Conservation (phyloP, 495 filamentous ascomycete species). For the Xylaria flabelliformis region DNA sequence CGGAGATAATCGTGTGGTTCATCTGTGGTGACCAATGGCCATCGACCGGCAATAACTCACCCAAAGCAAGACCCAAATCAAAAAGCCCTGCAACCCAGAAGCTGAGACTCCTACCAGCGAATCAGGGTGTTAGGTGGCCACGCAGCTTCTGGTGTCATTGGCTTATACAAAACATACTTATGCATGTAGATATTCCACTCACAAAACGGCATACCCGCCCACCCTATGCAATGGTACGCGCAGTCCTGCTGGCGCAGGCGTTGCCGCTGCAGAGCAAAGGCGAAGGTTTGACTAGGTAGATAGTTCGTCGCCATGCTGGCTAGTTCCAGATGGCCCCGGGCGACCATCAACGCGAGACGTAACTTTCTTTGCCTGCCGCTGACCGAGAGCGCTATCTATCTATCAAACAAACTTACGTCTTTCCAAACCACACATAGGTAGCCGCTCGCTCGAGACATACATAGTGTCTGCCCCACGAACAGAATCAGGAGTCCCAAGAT, state of each 20-base stretch:
- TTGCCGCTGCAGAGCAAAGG: slow-evolving; percentile 6
- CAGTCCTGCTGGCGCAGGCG: slow-evolving; percentile 3
- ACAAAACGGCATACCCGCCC: slow-evolving; percentile 16
- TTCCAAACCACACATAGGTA: background rate
- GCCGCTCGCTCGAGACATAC: background rate
- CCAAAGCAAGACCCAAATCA: background rate
- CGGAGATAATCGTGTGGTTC: slow-evolving; percentile 43
- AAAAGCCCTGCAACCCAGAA: slow-evolving; percentile 15
- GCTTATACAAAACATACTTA: slow-evolving; percentile 6
- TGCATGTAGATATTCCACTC: slow-evolving; percentile 18
- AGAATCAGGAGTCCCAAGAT: background rate
- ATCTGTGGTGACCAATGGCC: slow-evolving; percentile 28
- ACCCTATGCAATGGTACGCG: slow-evolving; percentile 9
- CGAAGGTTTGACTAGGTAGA: background rate
- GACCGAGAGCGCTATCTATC: slow-evolving; percentile 24
- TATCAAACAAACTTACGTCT: background rate
- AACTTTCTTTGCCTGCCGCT: slow-evolving; percentile 25
- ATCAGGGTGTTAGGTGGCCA: slow-evolving; percentile 31
- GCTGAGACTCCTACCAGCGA: slow-evolving; percentile 28
- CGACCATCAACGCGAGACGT: background rate
- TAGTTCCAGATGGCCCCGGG: slow-evolving; percentile 4
- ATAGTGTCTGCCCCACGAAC: background rate
- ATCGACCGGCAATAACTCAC: background rate
- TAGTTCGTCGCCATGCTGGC: slow-evolving; percentile 15
- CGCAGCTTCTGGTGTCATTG: slow-evolving; percentile 20